Evolutionary conservation across 805 yeast genomes (phyloP).

Genomic region (Metschnikowia koreensis): DNA sequence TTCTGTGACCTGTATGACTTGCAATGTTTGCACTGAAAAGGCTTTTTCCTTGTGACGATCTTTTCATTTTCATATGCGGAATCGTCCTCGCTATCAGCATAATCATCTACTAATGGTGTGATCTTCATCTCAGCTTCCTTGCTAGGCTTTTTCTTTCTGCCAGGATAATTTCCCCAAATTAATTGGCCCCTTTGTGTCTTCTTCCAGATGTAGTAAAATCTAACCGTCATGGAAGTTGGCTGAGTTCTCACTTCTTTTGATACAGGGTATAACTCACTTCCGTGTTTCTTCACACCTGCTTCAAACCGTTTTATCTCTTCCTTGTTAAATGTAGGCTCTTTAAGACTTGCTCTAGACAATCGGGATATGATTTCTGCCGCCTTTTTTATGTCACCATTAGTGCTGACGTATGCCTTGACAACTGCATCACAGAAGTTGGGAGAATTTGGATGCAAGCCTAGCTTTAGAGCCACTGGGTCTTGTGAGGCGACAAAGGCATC

Average conservation of each 20-base stretch:
- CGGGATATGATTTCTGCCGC: constrained; percentile 48
- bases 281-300: constrained; percentile 65
- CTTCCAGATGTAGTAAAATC: constrained; percentile 91
- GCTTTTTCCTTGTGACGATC: constrained; percentile 35
- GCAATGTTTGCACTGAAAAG: constrained; percentile 73
- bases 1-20: constrained; percentile 49
- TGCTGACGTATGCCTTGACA: constrained; percentile 51
- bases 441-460: constrained; percentile 58
- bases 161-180: constrained; percentile 82
- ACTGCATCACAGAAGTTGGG: constrained; percentile 84
- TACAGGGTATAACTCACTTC: constrained; percentile 78
- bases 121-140: constrained; percentile 20
- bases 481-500: constrained; percentile 58
- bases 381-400: constrained; percentile 46
- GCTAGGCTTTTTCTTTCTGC: constrained; percentile 57
- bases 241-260: constrained; percentile 70
- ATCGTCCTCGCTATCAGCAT: constrained; percentile 68
- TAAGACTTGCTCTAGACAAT: constrained; percentile 56
- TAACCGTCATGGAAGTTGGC: constrained; percentile 72
- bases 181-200: constrained; percentile 71
- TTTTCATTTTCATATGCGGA: constrained; percentile 64
- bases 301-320: constrained; percentile 72
- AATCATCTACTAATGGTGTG: constrained; percentile 35
- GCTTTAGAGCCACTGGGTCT: constrained; percentile 51
- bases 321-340: constrained; percentile 72